phyloP scores from a whole-genome alignment of 1,139 yeast genomes.

The Taphrina communis region DNA sequence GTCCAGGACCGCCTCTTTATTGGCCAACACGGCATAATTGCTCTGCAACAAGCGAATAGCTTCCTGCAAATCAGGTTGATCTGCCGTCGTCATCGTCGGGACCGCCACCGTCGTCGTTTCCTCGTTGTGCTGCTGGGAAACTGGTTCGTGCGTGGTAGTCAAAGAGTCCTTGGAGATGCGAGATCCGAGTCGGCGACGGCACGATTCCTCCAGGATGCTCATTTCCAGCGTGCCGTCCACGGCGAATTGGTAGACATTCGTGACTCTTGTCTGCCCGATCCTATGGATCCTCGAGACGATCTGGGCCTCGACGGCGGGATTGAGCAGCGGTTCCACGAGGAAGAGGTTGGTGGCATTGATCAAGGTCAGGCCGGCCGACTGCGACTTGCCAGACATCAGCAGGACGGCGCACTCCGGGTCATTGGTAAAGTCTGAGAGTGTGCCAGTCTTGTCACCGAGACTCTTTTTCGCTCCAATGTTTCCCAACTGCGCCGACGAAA shows the following conservation, averaged over 20 bases:
- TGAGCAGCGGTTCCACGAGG: conserved; percentile 77
- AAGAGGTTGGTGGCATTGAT: conserved; percentile 86
- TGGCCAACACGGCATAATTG: conserved; percentile 2
- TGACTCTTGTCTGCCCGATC: conserved; percentile 80
- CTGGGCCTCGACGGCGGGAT: conserved; percentile 82
- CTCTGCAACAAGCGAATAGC: conserved; percentile 2
- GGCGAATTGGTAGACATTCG: conserved; percentile 91
- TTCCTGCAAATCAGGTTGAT: conserved; percentile 4
- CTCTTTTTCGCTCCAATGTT: conserved; percentile 60
- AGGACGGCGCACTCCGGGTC: conserved; percentile 77
- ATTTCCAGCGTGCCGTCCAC: conserved; percentile 89
- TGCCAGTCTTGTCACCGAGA: conserved; percentile 15
- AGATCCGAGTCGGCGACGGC: conserved; percentile 39
- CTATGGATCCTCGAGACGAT: conserved; percentile 91
- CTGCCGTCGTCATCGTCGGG: background rate
- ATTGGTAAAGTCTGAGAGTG: conserved; percentile 60
- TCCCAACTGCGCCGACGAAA: conserved; percentile 47
- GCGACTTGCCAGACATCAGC: conserved; percentile 79
- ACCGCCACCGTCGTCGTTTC: background rate
- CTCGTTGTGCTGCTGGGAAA: background rate
- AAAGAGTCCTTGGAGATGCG: conserved; percentile 11
- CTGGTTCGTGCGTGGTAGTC: background rate
- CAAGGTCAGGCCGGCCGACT: conserved; percentile 78
- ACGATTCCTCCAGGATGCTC: conserved; percentile 61
- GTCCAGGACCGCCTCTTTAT: conserved; percentile 15